Evolutionary conservation across 768 basidiomycete genomes (phyloP), one percentile per base, ranked within the genome.

Genomic region (Tulasnella sp.): DNA sequence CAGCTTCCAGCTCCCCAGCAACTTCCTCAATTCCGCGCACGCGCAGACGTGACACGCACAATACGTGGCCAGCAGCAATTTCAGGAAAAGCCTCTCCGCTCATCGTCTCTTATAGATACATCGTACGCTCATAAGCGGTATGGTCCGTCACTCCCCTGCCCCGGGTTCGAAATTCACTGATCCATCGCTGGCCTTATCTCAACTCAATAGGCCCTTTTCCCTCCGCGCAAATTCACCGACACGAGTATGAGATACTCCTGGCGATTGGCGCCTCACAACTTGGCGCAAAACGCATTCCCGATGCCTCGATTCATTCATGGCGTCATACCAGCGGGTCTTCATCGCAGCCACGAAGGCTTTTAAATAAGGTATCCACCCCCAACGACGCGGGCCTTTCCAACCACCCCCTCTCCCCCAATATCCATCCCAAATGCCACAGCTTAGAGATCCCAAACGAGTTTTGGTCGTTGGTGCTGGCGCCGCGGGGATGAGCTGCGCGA

Each of bases 391-490:
- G 61, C 11, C 7, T n/a, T 32, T 67, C 3, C 61, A 26, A 29
- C n/a, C 26, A 67, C 61, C 29, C 61, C 13, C 61, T 32, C 61
- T 32, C 26, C 10, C 13, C 61, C 5, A 15, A 26, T 32, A 13
- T 32, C 29, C 5, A n/a, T 11, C 4, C 26, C 26, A 67, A 67
- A 67, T 67, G 61, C 61, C 61, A 29, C 61, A 67, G 26, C 39
- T 72, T 37, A 39, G 23, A 42, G 46, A 46, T 7, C 81, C 80
- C 80, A 86, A 86, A 78, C 77, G 83, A n/a, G 84, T 86, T 44
- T 80, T 86, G 57, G 81, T 86, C 48, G 85, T 86, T 51, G 86
- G 86, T 16, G 86, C 86, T 16, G 86, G 86, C 42, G 84, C 85
- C 2, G 85, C 86, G 0, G 80, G 82, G 72, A 82, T 86, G 86